Evolutionary conservation across 1,284 basidiomycete species (phyloP).

Genomic region (Ganoderma leucocontextum): DNA sequence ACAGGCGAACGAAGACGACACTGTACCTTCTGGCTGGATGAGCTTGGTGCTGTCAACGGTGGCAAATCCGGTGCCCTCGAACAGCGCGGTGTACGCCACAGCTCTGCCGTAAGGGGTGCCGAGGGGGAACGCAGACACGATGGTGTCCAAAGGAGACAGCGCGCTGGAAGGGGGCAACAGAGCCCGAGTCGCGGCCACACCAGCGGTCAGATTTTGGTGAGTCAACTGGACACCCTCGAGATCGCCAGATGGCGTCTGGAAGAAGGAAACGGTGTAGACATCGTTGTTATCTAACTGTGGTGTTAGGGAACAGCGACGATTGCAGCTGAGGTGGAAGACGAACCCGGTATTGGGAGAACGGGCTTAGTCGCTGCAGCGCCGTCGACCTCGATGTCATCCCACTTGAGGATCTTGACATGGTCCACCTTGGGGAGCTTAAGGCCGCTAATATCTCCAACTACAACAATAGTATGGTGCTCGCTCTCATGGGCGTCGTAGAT

Average conservation of each 20-base stretch:
- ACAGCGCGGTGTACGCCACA: slow-evolving; percentile 78
- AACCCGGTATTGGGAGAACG: slow-evolving; percentile 58
- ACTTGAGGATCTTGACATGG: slow-evolving; percentile 64
- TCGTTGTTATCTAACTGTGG: slow-evolving; percentile 58
- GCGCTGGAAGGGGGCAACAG: slow-evolving; percentile 70
- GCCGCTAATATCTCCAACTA: slow-evolving; percentile 65
- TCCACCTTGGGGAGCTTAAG: slow-evolving; percentile 49
- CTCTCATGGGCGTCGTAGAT: slow-evolving; percentile 65
- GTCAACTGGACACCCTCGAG: slow-evolving; percentile 71
- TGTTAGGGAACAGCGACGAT: slow-evolving; percentile 5
- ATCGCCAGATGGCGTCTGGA: slow-evolving; percentile 56
- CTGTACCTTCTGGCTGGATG: slow-evolving; percentile 49
- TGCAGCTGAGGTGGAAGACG: slow-evolving; percentile 30
- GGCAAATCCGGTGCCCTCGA: slow-evolving; percentile 75
- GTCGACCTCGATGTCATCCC: slow-evolving; percentile 70
- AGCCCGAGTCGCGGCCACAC: slow-evolving; percentile 73
- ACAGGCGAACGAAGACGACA: background rate
- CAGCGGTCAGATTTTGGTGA: slow-evolving; percentile 82
- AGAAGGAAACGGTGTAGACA: slow-evolving; percentile 75
- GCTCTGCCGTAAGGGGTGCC: slow-evolving; percentile 76
- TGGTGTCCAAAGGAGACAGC: slow-evolving; percentile 72
- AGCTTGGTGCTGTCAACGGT: slow-evolving; percentile 65
- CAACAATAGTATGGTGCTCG: slow-evolving; percentile 65
- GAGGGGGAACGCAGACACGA: slow-evolving; percentile 76
- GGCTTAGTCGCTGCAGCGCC: slow-evolving; percentile 59